These are phyloP conservation scores for Themeda triandra DNA, from an alignment of 176 grass and related monocot genomes.

Conservation along the genomic window DNA sequence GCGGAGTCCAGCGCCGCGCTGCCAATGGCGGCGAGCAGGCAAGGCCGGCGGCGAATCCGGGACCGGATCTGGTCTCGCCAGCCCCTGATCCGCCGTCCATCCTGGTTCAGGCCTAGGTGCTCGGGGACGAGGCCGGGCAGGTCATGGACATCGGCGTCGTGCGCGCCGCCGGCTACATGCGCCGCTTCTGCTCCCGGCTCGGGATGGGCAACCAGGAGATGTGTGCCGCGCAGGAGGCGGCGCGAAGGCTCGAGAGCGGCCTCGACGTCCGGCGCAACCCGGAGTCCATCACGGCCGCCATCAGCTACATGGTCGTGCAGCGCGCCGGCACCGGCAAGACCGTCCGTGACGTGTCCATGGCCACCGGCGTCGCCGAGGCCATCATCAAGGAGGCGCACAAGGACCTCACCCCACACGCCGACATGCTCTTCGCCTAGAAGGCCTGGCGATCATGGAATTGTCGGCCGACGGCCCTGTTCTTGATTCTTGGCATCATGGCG, in stretches of 20 bases:
- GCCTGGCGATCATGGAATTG: not conserved
- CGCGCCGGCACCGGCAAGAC: conserved; percentile 15
- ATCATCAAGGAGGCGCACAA: conserved; percentile 52
- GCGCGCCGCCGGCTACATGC: conserved; percentile 32
- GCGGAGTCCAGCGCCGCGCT: too few species aligned
- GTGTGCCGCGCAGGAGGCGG: conserved; percentile 35
- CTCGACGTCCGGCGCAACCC: conserved; percentile 56
- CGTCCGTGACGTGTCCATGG: conserved; percentile 29
- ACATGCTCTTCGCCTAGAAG: conserved; percentile 25
- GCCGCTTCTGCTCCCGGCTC: conserved; percentile 45
- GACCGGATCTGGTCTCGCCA: too few species aligned
- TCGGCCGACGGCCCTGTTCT: not conserved
- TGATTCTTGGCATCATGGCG: conserved; percentile 10
- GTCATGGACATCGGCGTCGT: conserved; percentile 38
- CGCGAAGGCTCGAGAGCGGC: conserved; percentile 3
- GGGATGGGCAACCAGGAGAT: conserved; percentile 41
- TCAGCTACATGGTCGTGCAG: conserved; percentile 51
- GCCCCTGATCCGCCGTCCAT: too few species aligned
- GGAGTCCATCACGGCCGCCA: conserved; percentile 39
- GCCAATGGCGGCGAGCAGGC: too few species aligned
- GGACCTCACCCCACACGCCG: conserved; percentile 28
- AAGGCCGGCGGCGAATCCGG: too few species aligned
- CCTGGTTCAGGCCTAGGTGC: too few species aligned
- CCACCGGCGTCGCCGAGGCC: conserved; percentile 45
- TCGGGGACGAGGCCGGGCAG: conserved; percentile 30